Percentiles rank a stretch among this genome's conserved stretches.
phyloP scores from a whole-genome alignment of 208 protist genomes.

The Leishmania amazonensis region DNA sequence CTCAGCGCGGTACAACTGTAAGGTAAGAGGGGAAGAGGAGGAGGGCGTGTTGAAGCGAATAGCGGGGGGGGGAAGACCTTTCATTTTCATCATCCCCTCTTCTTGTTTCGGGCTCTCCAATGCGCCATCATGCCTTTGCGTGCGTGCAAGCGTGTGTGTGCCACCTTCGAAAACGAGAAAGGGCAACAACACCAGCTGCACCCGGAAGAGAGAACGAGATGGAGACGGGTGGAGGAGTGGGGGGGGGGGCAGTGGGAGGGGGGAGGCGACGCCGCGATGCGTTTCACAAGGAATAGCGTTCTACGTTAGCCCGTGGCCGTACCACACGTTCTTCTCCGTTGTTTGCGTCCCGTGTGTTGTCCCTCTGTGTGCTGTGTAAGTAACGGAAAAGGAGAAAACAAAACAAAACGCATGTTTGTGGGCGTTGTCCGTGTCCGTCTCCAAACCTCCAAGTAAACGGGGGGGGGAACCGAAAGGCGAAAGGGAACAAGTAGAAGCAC shows the following conservation, averaged over 20 bases:
- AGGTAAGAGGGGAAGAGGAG: not conserved
- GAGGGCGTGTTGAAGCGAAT: not conserved
- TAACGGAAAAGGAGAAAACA: not conserved
- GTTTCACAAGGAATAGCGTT: not conserved
- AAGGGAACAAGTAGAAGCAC: not conserved
- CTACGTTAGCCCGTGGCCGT: not conserved
- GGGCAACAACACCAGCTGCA: not conserved
- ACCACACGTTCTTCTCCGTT: not conserved
- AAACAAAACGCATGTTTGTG: not conserved
- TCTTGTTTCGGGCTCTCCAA: not conserved
- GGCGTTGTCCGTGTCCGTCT: not conserved
- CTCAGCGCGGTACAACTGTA: not conserved
- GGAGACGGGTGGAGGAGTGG: not conserved
- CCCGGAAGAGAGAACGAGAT: not conserved
- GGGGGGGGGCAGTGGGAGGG: not conserved
- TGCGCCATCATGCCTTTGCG: not conserved
- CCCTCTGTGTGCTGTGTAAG: not conserved
- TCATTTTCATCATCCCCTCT: not conserved
- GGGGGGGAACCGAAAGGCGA: not conserved
- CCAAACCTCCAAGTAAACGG: not conserved
- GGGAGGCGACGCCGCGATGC: not conserved
- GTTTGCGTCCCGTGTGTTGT: not conserved
- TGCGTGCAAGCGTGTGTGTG: not conserved
- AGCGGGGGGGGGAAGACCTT: not conserved
- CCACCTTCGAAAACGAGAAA: not conserved